These are phyloP conservation scores for Tetragonia tetragonoides DNA, from an alignment of 148 eudicot genomes.

Conservation along the genomic window DNA sequence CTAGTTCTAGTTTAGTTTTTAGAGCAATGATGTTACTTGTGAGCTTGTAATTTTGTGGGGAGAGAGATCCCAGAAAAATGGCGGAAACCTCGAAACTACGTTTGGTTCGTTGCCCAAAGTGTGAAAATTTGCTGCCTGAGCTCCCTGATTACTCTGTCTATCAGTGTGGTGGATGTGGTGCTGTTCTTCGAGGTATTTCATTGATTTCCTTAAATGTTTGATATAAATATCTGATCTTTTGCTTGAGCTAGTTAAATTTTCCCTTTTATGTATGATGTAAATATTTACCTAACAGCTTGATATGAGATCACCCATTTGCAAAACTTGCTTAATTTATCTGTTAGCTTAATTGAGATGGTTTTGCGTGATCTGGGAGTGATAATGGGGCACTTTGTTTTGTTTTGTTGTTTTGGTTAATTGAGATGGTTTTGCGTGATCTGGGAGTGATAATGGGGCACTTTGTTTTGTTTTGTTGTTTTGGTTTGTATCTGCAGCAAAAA, in stretches of 20 bases:
- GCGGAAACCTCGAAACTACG: conserved; percentile 59
- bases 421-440: conserved; percentile 18
- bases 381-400: background rate
- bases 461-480: conserved; percentile 20
- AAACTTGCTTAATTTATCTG: background rate
- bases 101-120: conserved; percentile 84
- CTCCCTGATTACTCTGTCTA: conserved; percentile 73
- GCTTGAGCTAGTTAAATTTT: conserved; percentile 41
- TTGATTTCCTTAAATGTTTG: conserved; percentile 12
- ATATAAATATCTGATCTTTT: conserved; percentile 11
- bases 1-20: background rate
- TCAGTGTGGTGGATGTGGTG: conserved; percentile 93
- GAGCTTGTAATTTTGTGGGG: conserved; percentile 1
- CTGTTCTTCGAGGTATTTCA: conserved; percentile 72
- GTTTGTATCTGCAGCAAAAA: conserved; percentile 52
- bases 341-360: conserved; percentile 15
- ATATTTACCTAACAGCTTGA: background rate
- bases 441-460: too few species aligned
- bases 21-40: conserved; percentile 23
- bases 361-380: conserved; percentile 20
- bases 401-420: conserved; percentile 12
- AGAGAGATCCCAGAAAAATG: conserved; percentile 37
- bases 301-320: conserved; percentile 10
- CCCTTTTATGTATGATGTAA: background rate
- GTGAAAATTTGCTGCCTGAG: conserved; percentile 78